Conservation (phyloP, 257 asterid species). For the Apocynum venetum region DNA sequence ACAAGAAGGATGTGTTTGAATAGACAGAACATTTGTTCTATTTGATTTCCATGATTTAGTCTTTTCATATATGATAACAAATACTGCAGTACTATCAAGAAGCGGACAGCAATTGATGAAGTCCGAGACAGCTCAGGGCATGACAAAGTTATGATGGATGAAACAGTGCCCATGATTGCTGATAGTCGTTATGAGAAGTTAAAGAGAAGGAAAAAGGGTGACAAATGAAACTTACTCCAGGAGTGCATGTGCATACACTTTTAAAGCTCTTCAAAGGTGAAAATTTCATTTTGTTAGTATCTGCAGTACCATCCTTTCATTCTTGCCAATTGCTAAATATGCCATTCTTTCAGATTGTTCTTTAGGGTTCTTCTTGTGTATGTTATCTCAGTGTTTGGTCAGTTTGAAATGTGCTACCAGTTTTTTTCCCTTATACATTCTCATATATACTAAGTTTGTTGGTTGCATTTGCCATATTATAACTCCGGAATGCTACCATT, state of each 20-base stretch:
- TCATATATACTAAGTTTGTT: neutral
- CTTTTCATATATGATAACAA: neutral
- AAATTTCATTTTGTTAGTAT: neutral
- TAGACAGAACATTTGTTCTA: neutral
- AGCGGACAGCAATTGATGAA: conserved; percentile 26
- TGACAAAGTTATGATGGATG: conserved; percentile 20
- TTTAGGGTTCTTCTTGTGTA: neutral
- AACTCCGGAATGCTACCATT: neutral
- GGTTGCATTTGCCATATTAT: neutral
- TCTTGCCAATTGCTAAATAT: neutral
- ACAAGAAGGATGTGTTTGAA: neutral
- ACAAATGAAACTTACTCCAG: conserved; percentile 23
- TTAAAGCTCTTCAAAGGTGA: neutral
- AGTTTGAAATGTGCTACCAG: neutral
- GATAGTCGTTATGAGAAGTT: conserved; percentile 31
- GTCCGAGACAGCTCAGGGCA: conserved; percentile 17
- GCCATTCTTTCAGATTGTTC: neutral
- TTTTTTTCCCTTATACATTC: neutral
- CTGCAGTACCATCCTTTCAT: neutral
- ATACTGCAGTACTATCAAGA: conserved; percentile 38
- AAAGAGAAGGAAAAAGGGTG: conserved; percentile 36
- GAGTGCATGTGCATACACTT: neutral
- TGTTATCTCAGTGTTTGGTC: neutral
- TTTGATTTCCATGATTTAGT: neutral
- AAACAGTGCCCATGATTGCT: conserved; percentile 14